These are phyloP conservation scores for Xenoacremonium recifei DNA, from an alignment of 2,329 filamentous ascomycete species.

Conservation along the genomic window DNA sequence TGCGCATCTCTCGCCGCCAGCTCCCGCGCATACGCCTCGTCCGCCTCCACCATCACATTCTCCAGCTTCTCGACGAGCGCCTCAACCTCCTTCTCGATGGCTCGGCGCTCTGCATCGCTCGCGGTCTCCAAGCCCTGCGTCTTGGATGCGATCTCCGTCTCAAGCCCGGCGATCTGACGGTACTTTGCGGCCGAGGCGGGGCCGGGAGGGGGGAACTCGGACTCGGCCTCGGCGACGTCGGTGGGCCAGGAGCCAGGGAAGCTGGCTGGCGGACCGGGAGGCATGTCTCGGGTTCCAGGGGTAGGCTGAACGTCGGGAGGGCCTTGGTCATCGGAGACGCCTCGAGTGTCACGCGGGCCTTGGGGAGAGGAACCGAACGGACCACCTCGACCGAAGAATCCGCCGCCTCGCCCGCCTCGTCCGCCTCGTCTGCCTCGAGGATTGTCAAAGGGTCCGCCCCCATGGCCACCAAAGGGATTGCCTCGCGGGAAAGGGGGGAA, in stretches of 20 bases:
- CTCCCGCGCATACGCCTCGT: constrained; percentile 46
- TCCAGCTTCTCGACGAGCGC: constrained; percentile 38
- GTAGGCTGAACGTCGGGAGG: neutral
- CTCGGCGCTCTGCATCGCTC: constrained; percentile 20
- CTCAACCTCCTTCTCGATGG: constrained; percentile 35
- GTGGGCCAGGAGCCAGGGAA: constrained; percentile 36
- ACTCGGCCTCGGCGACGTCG: constrained; percentile 20
- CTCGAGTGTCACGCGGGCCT: constrained; percentile 5
- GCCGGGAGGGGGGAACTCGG: constrained; percentile 15
- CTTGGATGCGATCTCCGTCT: constrained; percentile 32
- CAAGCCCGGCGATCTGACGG: constrained; percentile 32
- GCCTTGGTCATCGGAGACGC: neutral
- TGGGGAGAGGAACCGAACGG: constrained; percentile 7
- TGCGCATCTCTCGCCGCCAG: constrained; percentile 25
- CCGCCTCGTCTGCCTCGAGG: constrained; percentile 9
- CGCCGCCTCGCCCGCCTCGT: constrained; percentile 3
- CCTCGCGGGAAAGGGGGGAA: no score
- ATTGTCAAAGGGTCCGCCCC: constrained; percentile 9
- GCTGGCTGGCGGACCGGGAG: neutral
- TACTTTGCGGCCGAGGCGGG: constrained; percentile 35
- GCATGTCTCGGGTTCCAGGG: neutral
- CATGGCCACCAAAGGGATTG: constrained; percentile 9
- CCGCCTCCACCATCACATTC: constrained; percentile 40
- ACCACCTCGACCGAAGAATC: constrained; percentile 5
- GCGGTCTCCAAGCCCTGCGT: constrained; percentile 24